Conservation (phyloP, 805 yeast genomes). For the Saccharomycopsis microspora region DNA sequence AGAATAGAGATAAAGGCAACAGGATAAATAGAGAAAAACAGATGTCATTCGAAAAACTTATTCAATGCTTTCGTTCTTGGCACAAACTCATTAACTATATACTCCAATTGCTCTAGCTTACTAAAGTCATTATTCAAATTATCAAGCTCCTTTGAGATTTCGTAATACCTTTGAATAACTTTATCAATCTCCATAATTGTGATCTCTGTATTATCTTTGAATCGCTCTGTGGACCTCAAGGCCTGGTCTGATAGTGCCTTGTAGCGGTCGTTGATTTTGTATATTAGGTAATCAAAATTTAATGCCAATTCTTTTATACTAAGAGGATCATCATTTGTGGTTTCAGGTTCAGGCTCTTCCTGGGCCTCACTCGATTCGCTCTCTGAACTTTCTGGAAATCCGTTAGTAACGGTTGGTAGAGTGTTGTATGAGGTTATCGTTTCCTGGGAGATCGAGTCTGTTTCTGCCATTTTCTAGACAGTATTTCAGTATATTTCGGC, state of each 20-base stretch:
- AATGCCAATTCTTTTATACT: conserved; percentile 48
- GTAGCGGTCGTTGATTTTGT: conserved; percentile 47
- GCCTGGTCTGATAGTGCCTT: conserved; percentile 35
- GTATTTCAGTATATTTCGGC: too few species aligned
- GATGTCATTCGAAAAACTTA: conserved; percentile 11
- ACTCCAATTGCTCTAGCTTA: conserved; percentile 39
- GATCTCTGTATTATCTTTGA: conserved; percentile 18
- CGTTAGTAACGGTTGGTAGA: neutral
- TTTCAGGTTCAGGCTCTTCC: neutral
- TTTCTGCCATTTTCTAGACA: conserved; percentile 12
- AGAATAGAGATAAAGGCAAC: too few species aligned
- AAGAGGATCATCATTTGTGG: conserved; percentile 44
- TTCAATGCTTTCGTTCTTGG: conserved; percentile 27
- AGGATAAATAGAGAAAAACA: too few species aligned
- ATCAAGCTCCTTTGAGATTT: conserved; percentile 32
- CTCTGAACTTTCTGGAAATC: too few species aligned
- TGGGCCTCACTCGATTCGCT: too few species aligned
- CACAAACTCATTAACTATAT: conserved; percentile 31
- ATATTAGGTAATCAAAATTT: conserved; percentile 53
- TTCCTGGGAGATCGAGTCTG: conserved; percentile 21
- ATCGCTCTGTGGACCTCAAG: conserved; percentile 18
- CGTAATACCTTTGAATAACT: conserved; percentile 30
- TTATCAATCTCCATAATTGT: conserved; percentile 25
- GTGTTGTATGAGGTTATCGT: conserved; percentile 10
- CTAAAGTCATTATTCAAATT: conserved; percentile 40